phyloP scores from a whole-genome alignment of 331 rosid species.

The Rhamnella rubrinervis region DNA sequence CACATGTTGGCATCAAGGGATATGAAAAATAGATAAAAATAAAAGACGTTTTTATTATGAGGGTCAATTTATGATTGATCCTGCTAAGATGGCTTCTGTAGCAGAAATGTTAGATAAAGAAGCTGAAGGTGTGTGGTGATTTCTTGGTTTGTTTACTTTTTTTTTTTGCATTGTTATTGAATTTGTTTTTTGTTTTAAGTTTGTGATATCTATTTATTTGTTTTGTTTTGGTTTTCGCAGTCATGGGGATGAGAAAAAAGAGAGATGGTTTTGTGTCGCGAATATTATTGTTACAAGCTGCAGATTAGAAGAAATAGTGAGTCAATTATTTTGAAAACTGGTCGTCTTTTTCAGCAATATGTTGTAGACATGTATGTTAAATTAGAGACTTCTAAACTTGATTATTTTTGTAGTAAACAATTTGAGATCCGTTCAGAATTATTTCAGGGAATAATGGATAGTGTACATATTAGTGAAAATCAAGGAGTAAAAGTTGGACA shows the following conservation, averaged over 20 bases:
- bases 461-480: background rate
- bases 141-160: no score
- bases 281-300: constrained; percentile 11
- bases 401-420: background rate
- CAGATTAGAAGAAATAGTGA: background rate
- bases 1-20: background rate
- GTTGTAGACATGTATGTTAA: constrained; percentile 15
- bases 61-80: background rate
- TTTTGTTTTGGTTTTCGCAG: background rate
- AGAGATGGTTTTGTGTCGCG: background rate
- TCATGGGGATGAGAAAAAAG: background rate
- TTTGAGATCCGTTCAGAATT: background rate
- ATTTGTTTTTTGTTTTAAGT: no score
- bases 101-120: no score
- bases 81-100: background rate
- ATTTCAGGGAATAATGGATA: constrained; percentile 3
- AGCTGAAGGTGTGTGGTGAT: no score
- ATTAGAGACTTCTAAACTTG: background rate
- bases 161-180: no score
- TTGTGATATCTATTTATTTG: no score
- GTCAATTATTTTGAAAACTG: background rate
- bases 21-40: background rate
- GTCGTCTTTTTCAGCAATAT: background rate
- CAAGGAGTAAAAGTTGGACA: background rate
- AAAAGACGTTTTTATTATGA: no score